Percentiles rank a stretch among this genome's conserved stretches.
Conservation (phyloP, 768 basidiomycete genomes). For the Mycena vulgaris region DNA sequence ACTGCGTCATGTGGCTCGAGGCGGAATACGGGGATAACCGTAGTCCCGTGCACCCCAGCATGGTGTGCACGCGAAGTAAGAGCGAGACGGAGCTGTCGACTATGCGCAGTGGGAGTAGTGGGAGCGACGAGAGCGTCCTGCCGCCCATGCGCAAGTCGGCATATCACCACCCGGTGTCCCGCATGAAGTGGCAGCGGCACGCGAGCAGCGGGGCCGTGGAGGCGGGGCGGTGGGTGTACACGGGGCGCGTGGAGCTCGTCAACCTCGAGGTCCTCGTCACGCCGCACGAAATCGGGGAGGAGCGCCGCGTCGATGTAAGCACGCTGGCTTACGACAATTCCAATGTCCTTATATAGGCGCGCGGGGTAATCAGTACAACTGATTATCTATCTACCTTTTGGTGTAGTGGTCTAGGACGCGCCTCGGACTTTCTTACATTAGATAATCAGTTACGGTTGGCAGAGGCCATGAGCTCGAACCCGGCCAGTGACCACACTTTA, state of each 20-base stretch:
- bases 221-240: conserved; percentile 78
- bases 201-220: conserved; percentile 56
- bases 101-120: no score
- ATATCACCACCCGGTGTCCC: conserved; percentile 39
- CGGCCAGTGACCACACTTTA: no score
- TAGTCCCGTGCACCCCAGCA: conserved; percentile 44
- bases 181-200: conserved; percentile 42
- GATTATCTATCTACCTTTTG: no score
- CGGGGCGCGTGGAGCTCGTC: conserved; percentile 77
- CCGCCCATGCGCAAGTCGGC: conserved; percentile 43
- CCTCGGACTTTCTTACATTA: no score
- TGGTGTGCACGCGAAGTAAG: conserved; percentile 67
- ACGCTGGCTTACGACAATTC: no score
- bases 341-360: no score
- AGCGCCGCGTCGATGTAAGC: no score
- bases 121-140: conserved; percentile 33
- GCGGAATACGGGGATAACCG: conserved; percentile 41
- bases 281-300: conserved; percentile 63
- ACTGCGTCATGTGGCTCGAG: conserved; percentile 85
- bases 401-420: no score
- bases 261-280: conserved; percentile 83
- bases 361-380: no score
- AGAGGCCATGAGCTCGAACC: no score
- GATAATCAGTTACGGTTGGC: no score
- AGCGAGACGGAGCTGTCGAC: conserved; percentile 71